Evolutionary conservation across 2,329 filamentous ascomycete species (phyloP), one percentile per base, ranked within the genome.

Genomic region (Scopulariopsis brevicaulis): DNA sequence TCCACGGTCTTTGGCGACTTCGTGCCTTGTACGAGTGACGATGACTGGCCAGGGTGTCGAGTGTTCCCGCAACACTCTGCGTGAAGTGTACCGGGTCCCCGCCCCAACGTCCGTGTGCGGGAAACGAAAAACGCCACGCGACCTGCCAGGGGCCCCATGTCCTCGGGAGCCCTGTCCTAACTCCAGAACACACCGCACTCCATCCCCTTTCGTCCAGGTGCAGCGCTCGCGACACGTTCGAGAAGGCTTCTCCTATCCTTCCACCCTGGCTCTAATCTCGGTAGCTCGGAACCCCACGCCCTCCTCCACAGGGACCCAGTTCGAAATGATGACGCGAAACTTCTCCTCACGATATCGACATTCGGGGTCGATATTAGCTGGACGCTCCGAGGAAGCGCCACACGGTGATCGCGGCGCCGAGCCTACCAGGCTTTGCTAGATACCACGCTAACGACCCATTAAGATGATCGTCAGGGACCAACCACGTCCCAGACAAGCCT

Each of bases 391-490:
- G 40, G 18, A 18, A 46, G n/a, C 14, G 40, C 15, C 40, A 18
- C 3, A 14, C 15, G 40, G 18, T 46, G n/a, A n/a, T n/a, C 3
- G 40, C 18, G 40, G 22, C 20, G 22, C 46, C 46, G 20, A 2
- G 46, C n/a, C 46, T 11, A n/a, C 40, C 5, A 11, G 46, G 24
- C 37, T 50, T 50, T 20, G 20, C 3, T n/a, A 6, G n/a, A 56
- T 50, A 43, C 43, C 28, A 37, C 43, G 55, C 25, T 35, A 15
- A 20, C 6, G 32, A 22, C 46, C 46, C 22, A 34, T 15, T 20
- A 14, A 37, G 35, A 51, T 50, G 55, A 56, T 56, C 55, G 55
- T 25, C 55, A 56, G 55, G 54, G 40, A 50, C 54, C 37, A n/a
- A n/a, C 22, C 43, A 40, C 48, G 54, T 14, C 55, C 43, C 40